Percentiles rank a stretch among this genome's conserved stretches.
Conservation (phyloP, 768 basidiomycete genomes). For the Fomitopsis pulvina region DNA sequence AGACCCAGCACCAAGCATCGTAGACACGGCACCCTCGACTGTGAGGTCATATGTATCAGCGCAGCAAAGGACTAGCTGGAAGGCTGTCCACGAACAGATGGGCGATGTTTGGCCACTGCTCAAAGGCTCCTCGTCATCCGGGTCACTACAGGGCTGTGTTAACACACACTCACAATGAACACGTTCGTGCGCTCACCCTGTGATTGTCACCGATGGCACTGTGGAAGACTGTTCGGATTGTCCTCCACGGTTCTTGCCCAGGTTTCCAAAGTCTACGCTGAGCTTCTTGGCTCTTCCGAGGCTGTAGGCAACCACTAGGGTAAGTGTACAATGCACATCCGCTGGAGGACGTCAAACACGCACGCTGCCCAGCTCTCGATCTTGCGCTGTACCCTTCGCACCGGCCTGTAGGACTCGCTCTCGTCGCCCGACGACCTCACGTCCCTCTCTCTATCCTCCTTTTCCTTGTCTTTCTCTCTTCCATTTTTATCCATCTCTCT, state of each 20-base stretch:
- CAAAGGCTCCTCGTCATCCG: constrained; percentile 52
- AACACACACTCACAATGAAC: neutral
- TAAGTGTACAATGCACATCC: neutral
- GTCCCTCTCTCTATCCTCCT: constrained; percentile 23
- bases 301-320: constrained; percentile 6
- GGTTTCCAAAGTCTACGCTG: constrained; percentile 24
- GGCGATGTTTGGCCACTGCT: constrained; percentile 79
- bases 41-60: constrained; percentile 13
- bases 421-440: constrained; percentile 25
- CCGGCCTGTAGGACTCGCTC: constrained; percentile 27
- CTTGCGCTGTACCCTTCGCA: constrained; percentile 39
- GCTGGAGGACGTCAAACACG: constrained; percentile 15
- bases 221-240: constrained; percentile 16
- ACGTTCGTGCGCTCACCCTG: constrained; percentile 25
- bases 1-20: constrained; percentile 15
- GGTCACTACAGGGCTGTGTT: constrained; percentile 2
- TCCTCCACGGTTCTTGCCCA: constrained; percentile 14
- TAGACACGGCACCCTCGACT: constrained; percentile 5
- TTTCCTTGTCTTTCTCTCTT: constrained; percentile 22
- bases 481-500: constrained; percentile 31
- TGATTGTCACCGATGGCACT: constrained; percentile 35
- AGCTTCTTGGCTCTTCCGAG: constrained; percentile 27
- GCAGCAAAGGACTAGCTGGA: neutral
- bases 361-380: constrained; percentile 45
- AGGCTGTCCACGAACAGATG: constrained; percentile 36